Percentiles rank a stretch among this genome's conserved stretches.
These are phyloP conservation scores for Cucurbita moschata DNA, from an alignment of 306 rosid species.

Conservation along the genomic window DNA sequence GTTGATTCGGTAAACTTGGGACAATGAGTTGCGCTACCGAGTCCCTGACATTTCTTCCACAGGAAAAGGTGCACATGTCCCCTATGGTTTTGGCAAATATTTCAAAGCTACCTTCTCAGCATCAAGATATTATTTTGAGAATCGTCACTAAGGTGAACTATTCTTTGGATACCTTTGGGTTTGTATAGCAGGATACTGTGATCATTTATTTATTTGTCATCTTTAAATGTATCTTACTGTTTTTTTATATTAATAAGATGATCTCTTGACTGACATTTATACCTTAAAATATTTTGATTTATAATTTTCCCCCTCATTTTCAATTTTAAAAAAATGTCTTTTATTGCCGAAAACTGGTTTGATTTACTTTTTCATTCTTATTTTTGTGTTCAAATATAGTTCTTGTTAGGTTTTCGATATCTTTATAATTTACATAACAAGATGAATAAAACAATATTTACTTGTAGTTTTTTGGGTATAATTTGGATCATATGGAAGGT, in stretches of 20 bases:
- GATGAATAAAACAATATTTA: neutral
- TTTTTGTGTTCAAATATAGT: neutral
- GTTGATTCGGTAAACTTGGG: neutral
- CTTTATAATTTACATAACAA: neutral
- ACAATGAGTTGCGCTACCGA: slow-evolving; percentile 9
- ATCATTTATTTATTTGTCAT: neutral
- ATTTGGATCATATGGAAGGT: neutral
- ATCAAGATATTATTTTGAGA: slow-evolving; percentile 85
- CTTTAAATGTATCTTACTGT: neutral
- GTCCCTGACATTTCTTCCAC: slow-evolving; percentile 9
- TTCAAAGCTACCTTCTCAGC: slow-evolving; percentile 76
- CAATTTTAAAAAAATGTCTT: neutral
- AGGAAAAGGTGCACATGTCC: slow-evolving; percentile 77
- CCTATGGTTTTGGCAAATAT: slow-evolving; percentile 59
- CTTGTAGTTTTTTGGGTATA: neutral
- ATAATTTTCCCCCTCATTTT: neutral
- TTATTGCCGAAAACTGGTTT: neutral
- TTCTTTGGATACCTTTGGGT: neutral
- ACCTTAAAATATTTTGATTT: neutral
- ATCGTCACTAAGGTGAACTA: slow-evolving; percentile 46
- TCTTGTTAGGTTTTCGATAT: neutral
- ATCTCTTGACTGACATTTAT: neutral
- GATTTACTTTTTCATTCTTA: neutral
- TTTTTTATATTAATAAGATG: neutral
- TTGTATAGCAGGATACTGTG: neutral